Evolutionary conservation across 768 basidiomycete genomes (phyloP).

Genomic region (Thelephora aurantiotincta): DNA sequence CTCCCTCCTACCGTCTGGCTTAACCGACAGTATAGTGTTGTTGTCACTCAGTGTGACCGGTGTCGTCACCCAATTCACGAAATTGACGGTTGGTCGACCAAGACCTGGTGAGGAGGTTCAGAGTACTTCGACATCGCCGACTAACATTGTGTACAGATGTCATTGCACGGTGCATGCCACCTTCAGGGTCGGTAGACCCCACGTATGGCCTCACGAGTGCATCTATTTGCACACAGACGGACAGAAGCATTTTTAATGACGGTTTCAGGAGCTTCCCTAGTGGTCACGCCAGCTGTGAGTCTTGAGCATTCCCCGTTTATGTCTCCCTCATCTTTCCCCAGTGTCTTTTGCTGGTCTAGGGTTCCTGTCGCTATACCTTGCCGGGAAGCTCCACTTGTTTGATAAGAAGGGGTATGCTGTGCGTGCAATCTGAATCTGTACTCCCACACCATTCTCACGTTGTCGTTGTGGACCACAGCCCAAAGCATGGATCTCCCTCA

Average conservation of each 20-base stretch:
- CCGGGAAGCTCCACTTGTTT: slow-evolving; percentile 87
- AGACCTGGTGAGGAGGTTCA: slow-evolving; percentile 49
- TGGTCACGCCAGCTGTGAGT: slow-evolving; percentile 78
- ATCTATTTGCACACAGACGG: slow-evolving; percentile 66
- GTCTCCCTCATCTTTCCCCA: slow-evolving; percentile 14
- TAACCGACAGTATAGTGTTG: slow-evolving; percentile 34
- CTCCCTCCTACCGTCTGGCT: slow-evolving; percentile 2
- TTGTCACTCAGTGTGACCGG: slow-evolving; percentile 69
- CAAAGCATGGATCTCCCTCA: slow-evolving; percentile 74
- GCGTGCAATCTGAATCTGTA: slow-evolving; percentile 9
- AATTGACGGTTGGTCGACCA: slow-evolving; percentile 81
- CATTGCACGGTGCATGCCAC: slow-evolving; percentile 60
- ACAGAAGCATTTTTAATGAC: slow-evolving; percentile 45
- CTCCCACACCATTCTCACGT: not conserved
- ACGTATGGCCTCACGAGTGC: slow-evolving; percentile 60
- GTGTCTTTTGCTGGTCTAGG: slow-evolving; percentile 91
- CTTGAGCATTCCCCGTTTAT: not conserved
- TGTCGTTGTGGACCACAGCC: slow-evolving; percentile 9
- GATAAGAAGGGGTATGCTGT: slow-evolving; percentile 66
- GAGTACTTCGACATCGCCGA: not conserved
- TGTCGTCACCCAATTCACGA: slow-evolving; percentile 69
- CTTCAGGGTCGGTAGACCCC: slow-evolving; percentile 46
- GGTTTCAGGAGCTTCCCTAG: slow-evolving; percentile 90
- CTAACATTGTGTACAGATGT: slow-evolving; percentile 27
- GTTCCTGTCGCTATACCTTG: slow-evolving; percentile 77